Percentiles rank a stretch among this genome's conserved stretches.
Evolutionary conservation across 2,329 filamentous ascomycete species (phyloP).

Genomic region (Helotiales sp.): DNA sequence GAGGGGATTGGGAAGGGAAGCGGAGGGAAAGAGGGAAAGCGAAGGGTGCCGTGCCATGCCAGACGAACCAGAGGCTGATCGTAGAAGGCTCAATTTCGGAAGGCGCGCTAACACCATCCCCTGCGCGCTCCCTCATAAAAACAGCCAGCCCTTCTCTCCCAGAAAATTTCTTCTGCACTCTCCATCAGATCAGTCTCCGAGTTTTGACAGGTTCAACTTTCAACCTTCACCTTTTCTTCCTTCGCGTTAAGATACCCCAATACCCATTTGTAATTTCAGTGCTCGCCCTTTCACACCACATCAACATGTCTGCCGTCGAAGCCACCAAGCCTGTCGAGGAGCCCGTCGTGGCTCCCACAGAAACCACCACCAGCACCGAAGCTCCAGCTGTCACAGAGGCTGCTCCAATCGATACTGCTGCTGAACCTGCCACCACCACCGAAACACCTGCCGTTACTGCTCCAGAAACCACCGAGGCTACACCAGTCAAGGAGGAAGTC

Average conservation of each 20-base stretch:
- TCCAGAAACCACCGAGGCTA: slow-evolving; percentile 47
- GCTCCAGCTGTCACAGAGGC: slow-evolving; percentile 34
- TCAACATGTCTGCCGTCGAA: slow-evolving; percentile 9
- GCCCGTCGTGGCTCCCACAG: slow-evolving; percentile 16
- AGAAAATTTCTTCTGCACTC: background rate
- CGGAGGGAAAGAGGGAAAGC: no score
- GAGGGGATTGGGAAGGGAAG: no score
- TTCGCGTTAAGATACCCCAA: slow-evolving; percentile 4
- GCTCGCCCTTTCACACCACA: background rate
- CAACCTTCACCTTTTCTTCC: no score
- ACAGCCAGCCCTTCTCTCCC: background rate
- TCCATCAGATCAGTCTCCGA: background rate
- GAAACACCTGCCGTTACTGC: slow-evolving; percentile 39
- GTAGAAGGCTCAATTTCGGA: background rate
- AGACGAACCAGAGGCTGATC: background rate
- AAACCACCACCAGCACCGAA: slow-evolving; percentile 36
- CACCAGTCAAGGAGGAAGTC: slow-evolving; percentile 48
- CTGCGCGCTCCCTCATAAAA: slow-evolving; percentile 1
- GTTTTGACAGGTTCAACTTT: background rate
- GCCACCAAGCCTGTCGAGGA: slow-evolving; percentile 43
- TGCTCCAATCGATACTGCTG: slow-evolving; percentile 37
- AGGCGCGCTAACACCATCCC: background rate
- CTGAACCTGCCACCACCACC: slow-evolving; percentile 31
- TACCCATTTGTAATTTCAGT: slow-evolving; percentile 4
- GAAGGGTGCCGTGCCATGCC: no score